Evolutionary conservation across 805 yeast species (phyloP), one percentile per base, ranked within the genome.

Genomic region (Ogataea sp.): DNA sequence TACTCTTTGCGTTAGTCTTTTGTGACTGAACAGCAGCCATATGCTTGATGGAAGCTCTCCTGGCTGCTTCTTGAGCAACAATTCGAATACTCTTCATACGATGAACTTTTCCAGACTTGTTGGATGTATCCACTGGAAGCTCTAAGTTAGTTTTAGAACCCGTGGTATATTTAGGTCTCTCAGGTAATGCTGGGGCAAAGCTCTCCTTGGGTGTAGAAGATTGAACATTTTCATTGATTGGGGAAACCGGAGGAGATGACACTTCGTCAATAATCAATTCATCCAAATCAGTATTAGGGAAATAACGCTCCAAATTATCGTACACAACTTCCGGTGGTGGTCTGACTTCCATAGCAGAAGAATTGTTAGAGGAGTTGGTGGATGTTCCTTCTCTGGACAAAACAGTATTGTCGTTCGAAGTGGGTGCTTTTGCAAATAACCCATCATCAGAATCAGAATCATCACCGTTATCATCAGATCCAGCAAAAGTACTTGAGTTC

Each of bases 311-410:
- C 45, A 93, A 71, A 51, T 93, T 89, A 40, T 87, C 86, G 56
- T 89, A 93, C 24, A 93, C 82, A 32, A 85, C 94, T 53, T 90
- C 97, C 1, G 95, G 83, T 0, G 97, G 88, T 2, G 99, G 99
- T 56, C 99, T 77, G 14, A 93, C 81, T 7, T 82, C 79, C 86
- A 62, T 46, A 3, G 51, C 38, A 10, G 53, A 48, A 24, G 27
- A 17, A n/a, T 35, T 34, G 15, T 20, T 14, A 7, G 40, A 37
- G 24, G 37, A 26, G 21, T n/a, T 20, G 3, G 24, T 26, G 15
- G 24, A 18, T 13, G 34, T 32, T 18, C 37, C 37, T 24, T 40
- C 27, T 11, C 29, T 15, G 4, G 29, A 23, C 11, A 21, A 17
- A 18, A 27, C 23, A 7, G 44, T 37, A 5, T 34, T 37, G 35